Evolutionary conservation across 2,329 filamentous ascomycete genomes (phyloP).

Genomic region (Aspergillus unguis): DNA sequence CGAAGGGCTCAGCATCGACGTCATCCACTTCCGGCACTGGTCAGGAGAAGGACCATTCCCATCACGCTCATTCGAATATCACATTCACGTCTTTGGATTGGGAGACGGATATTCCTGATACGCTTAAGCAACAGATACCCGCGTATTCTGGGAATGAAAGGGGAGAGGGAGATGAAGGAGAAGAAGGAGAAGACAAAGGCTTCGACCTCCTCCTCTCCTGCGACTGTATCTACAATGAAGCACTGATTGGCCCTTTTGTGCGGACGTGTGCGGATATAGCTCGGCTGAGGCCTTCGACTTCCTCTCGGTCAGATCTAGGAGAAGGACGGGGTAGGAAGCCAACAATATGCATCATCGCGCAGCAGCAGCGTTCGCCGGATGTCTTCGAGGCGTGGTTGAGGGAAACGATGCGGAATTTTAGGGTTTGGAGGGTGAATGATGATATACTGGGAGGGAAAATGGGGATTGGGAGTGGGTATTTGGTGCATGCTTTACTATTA

Average conservation of each 20-base stretch:
- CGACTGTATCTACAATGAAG: slow-evolving; percentile 94
- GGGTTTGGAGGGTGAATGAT: slow-evolving; percentile 73
- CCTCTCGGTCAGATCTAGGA: neutral
- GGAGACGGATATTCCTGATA: slow-evolving; percentile 57
- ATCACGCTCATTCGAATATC: slow-evolving; percentile 43
- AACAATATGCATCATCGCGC: slow-evolving; percentile 76
- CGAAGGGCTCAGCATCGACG: neutral
- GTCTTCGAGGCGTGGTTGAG: slow-evolving; percentile 81
- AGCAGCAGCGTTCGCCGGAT: slow-evolving; percentile 80
- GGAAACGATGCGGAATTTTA: slow-evolving; percentile 64
- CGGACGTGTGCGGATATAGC: slow-evolving; percentile 75
- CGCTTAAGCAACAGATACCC: slow-evolving; percentile 35
- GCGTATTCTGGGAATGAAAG: neutral
- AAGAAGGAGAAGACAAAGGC: slow-evolving; percentile 34
- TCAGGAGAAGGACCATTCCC: no score
- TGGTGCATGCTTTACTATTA: slow-evolving; percentile 74
- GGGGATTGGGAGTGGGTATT: slow-evolving; percentile 67
- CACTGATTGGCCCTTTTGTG: slow-evolving; percentile 77
- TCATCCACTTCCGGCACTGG: neutral
- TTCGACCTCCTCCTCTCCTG: slow-evolving; percentile 78
- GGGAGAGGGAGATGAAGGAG: neutral
- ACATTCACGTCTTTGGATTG: slow-evolving; percentile 70
- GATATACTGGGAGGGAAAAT: slow-evolving; percentile 58
- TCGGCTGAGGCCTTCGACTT: slow-evolving; percentile 49
- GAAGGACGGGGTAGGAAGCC: slow-evolving; percentile 28